Evolutionary conservation across 257 asterid genomes (phyloP), one percentile per base, ranked within the genome.

Genomic region (Euphrasia confusa): DNA sequence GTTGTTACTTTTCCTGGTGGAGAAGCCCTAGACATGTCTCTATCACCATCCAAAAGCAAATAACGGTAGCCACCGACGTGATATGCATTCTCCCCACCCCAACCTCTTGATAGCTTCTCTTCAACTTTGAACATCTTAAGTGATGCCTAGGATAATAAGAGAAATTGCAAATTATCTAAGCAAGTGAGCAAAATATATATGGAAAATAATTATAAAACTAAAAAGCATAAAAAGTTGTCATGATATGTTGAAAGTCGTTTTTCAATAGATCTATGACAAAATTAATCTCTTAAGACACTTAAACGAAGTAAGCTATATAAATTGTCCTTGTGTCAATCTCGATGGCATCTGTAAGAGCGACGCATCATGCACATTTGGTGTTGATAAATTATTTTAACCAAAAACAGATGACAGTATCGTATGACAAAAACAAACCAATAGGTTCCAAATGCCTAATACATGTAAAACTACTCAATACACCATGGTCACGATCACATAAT

Each of bases 51-150:
- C 72, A 87, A 84, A 70, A 93, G 82, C 73, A 93, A 78, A 75
- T 93, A 93, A 47, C 97, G 95, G 68, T 89, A 93, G 53, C 97
- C 96, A 75, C 92, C 76, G 59, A 93, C 99, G 49, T 93, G 99
- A 77, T 93, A 93, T 14, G 99, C 99, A 74, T 89, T 89, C 78
- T 93, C 97, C 37, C 99, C 99, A 58, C 84, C 99, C 97, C 97
- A 93, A 44, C 97, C 99, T 83, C 94, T 84, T 37, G 96, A 89
- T 67, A 93, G 80, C 88, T 77, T 93, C 79, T 93, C 97, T 75
- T 93, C 99, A 68, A 93, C 92, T 82, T 81, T 89, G 63, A 72
- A 66, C 62, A 80, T 72, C 81, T 85, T 89, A 24, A 74, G 39
- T 58, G 88, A 79, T 53, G 81, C 91, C 99, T 93, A 84, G 59